These are phyloP conservation scores for Conticribra weissflogii DNA, from an alignment of 108 stramenopile species.

Conservation along the genomic window DNA sequence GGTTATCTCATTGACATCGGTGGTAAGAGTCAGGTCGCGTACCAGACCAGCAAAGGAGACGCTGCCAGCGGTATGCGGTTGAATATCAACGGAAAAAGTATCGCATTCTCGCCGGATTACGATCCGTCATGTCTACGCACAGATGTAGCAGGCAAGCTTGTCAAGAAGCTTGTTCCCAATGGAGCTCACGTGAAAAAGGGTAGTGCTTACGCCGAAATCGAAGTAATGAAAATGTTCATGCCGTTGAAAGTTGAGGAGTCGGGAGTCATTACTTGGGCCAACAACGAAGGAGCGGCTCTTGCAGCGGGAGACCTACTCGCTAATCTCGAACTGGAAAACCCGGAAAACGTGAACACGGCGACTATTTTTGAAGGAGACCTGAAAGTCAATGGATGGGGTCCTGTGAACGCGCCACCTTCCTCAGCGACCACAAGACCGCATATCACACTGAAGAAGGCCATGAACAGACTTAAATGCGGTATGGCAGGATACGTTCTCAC, in stretches of 20 bases:
- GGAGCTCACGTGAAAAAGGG: conserved; percentile 92
- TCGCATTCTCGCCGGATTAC: conserved; percentile 96
- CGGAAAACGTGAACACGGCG: conserved; percentile 84
- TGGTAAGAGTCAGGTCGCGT: conserved; percentile 91
- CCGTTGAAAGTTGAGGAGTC: conserved; percentile 95
- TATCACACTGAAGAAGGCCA: conserved; percentile 74
- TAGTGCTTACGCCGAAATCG: conserved; percentile 94
- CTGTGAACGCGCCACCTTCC: conserved; percentile 11
- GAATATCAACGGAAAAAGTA: conserved; percentile 84
- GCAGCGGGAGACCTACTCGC: conserved; percentile 93
- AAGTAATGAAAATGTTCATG: conserved; percentile 99
- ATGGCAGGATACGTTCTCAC: conserved; percentile 87
- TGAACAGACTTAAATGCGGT: conserved; percentile 73
- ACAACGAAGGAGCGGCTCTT: conserved; percentile 92
- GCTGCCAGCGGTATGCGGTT: conserved; percentile 85
- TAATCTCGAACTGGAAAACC: conserved; percentile 92
- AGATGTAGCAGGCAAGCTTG: conserved; percentile 97
- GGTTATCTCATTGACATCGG: conserved; percentile 94
- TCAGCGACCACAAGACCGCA: conserved; percentile 68
- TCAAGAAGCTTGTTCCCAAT: conserved; percentile 93
- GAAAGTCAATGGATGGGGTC: conserved; percentile 71
- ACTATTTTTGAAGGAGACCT: conserved; percentile 78
- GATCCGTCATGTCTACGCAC: conserved; percentile 95
- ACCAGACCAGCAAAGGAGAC: conserved; percentile 80
- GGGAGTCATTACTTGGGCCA: conserved; percentile 86